phyloP scores from a whole-genome alignment of 73 alveolate species.

The Tetrahymena malaccensis region DNA sequence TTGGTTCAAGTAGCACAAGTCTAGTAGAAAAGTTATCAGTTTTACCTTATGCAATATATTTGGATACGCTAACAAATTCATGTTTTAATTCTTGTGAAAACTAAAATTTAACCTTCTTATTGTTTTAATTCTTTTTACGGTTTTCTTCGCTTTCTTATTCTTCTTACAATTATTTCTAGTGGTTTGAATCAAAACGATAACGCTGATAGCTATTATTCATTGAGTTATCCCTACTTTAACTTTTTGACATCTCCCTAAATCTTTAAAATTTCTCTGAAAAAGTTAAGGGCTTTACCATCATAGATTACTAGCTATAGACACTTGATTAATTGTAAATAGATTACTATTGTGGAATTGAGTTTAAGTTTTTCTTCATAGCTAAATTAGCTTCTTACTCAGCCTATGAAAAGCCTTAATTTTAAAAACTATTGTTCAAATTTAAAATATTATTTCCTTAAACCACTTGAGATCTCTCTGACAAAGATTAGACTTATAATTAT shows the following conservation, averaged over 20 bases:
- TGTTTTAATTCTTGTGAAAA: not conserved
- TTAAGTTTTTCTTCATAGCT: not conserved
- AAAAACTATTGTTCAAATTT: not conserved
- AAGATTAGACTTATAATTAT: not conserved
- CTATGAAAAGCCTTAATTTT: not conserved
- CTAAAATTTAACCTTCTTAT: not conserved
- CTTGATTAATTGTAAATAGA: not conserved
- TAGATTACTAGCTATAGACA: not conserved
- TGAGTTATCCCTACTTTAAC: not conserved
- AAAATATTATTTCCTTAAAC: not conserved
- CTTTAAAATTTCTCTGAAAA: not conserved
- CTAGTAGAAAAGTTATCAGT: not conserved
- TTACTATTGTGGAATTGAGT: not conserved
- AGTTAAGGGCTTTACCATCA: not conserved
- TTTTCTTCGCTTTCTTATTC: not conserved
- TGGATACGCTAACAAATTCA: not conserved
- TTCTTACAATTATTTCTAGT: not conserved
- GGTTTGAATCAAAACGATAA: not conserved
- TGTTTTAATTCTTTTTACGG: not conserved
- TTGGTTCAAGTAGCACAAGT: not conserved
- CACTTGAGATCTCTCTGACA: not conserved
- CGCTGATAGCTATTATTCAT: not conserved
- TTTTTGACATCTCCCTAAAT: not conserved
- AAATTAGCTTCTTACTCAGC: not conserved
- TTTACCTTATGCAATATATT: not conserved